Evolutionary conservation across 805 yeast genomes (phyloP).

Genomic region (Wickerhamiella bombiphila): DNA sequence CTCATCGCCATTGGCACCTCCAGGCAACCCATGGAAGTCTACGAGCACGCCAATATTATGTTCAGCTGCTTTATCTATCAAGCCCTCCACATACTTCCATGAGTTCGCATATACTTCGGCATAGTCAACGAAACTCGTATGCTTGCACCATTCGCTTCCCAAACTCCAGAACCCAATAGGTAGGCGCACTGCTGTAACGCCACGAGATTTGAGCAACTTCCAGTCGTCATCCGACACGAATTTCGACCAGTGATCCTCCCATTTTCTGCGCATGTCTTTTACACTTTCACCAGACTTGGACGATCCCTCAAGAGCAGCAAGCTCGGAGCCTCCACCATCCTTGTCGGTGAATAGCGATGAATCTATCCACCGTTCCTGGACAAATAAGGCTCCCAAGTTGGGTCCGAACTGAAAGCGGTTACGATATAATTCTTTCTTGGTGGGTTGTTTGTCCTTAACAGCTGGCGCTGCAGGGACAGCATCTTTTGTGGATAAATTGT

Average conservation of each 20-base stretch:
- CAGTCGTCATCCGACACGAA: constrained; percentile 62
- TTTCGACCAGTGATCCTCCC: constrained; percentile 48
- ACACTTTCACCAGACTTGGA: constrained; percentile 33
- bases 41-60: constrained; percentile 59
- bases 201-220: constrained; percentile 51
- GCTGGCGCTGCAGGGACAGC: constrained; percentile 20
- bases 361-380: constrained; percentile 67
- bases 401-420: constrained; percentile 55
- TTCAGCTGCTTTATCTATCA: constrained; percentile 44
- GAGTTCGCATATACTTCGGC: constrained; percentile 50
- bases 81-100: constrained; percentile 48
- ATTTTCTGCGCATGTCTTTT: constrained; percentile 36
- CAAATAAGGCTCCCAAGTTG: constrained; percentile 69
- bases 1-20: constrained; percentile 77
- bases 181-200: constrained; percentile 68
- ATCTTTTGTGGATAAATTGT: constrained; percentile 14
- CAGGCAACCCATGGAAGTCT: constrained; percentile 82
- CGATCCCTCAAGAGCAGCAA: constrained; percentile 48
- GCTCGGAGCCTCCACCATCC: constrained; percentile 43
- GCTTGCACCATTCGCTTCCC: constrained; percentile 39
- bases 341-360: constrained; percentile 45
- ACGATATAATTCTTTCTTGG: constrained; percentile 21
- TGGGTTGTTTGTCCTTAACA: constrained; percentile 24
- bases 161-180: constrained; percentile 91
- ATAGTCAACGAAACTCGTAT: constrained; percentile 47